Conservation (phyloP, 805 yeast genomes). For the Yarrowia yakushimensis region DNA sequence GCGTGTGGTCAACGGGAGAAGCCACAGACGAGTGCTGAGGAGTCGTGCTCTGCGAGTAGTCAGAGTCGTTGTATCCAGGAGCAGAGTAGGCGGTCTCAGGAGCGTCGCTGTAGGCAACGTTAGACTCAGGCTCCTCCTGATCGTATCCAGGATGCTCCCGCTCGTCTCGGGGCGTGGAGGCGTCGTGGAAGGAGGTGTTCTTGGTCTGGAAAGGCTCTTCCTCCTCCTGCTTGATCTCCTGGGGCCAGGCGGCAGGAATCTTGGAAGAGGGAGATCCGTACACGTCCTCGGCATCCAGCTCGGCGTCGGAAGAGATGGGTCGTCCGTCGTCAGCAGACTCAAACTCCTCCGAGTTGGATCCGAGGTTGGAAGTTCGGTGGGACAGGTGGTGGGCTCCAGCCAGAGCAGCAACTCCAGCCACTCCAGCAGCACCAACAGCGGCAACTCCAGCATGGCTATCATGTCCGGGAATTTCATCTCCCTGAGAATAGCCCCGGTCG, state of each 20-base stretch:
- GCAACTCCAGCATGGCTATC: slow-evolving; percentile 26
- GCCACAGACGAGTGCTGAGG: not conserved
- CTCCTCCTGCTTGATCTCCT: not conserved
- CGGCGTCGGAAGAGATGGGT: not conserved
- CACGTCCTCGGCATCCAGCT: not conserved
- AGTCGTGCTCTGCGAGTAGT: slow-evolving; percentile 13
- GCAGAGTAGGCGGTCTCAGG: not conserved
- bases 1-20: not conserved
- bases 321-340: slow-evolving; percentile 22
- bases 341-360: slow-evolving; percentile 15
- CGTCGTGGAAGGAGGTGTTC: not conserved
- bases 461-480: not conserved
- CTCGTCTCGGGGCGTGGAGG: slow-evolving; percentile 2
- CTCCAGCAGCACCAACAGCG: slow-evolving; percentile 26
- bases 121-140: not conserved
- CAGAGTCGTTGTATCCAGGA: not conserved
- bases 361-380: slow-evolving; percentile 15
- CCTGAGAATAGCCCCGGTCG: not conserved
- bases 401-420: slow-evolving; percentile 19
- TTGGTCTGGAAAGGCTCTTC: not conserved
- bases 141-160: not conserved
- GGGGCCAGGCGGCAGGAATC: slow-evolving; percentile 19
- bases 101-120: not conserved
- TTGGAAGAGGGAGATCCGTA: not conserved
- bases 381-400: not conserved